These are phyloP conservation scores for Tetraselmis chui DNA, from an alignment of 139 green algal species.

Conservation along the genomic window DNA sequence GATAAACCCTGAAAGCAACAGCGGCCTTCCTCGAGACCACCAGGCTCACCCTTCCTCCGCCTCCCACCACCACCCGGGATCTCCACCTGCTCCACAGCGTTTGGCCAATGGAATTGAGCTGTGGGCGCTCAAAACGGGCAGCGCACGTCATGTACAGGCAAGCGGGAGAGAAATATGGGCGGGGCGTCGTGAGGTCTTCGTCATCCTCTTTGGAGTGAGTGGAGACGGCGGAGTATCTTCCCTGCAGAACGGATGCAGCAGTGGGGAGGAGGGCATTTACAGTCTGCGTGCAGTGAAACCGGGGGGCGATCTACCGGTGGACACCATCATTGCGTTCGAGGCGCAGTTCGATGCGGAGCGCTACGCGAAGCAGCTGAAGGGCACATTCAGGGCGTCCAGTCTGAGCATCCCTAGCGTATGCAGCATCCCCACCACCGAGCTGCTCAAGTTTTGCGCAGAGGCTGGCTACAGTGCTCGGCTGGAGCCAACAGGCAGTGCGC, in stretches of 20 bases:
- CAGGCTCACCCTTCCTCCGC: background rate
- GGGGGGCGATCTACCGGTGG: background rate
- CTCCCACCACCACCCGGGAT: background rate
- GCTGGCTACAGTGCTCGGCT: background rate
- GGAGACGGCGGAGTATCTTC: background rate
- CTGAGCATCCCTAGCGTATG: background rate
- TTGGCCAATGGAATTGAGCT: background rate
- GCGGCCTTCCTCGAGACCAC: background rate
- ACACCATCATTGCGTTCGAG: background rate
- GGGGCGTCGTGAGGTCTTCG: background rate
- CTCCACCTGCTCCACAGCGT: background rate
- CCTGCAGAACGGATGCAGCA: background rate
- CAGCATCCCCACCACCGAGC: background rate
- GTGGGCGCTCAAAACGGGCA: background rate
- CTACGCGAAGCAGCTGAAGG: background rate
- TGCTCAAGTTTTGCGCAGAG: background rate
- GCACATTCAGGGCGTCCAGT: background rate
- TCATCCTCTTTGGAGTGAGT: background rate
- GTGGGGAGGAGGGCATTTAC: background rate
- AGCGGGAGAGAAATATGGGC: no score
- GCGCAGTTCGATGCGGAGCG: background rate
- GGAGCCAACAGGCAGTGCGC: background rate
- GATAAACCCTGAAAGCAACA: background rate
- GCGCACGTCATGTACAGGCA: background rate
- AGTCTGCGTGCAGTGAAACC: background rate